Base-by-base conservation (phyloP, 306 rosid genomes). In the Corylus heterophylla region DNA sequence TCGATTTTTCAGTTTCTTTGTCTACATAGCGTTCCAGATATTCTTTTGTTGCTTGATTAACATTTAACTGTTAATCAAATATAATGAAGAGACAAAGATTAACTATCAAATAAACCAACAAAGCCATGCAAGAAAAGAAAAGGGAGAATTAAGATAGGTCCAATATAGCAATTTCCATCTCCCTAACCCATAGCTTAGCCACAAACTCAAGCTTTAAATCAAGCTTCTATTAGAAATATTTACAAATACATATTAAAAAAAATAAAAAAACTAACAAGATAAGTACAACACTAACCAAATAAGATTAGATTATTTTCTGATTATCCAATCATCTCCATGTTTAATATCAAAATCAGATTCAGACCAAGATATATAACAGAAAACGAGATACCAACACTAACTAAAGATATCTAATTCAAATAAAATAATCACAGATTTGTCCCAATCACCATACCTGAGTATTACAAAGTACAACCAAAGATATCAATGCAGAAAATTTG, bases 1-100 rank as follows among this genome's bases (percentile, higher is more conserved):
- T 88, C 18, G 84, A 83, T 74, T 82, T 86, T 84, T 89, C 98
- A 63, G 71, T 63, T 81, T 89, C 91, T 83, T 86, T 90, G 70
- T 87, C 88, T 76, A 96, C 96, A 86, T 88, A 91, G 49, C 76
- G 87, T 85, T 89, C 86, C 74, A 93, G 85, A 85, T 90, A 87
- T 63, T 82, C 89, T 85, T 89, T 91, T 68, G 92, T 89, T 64
- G 88, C 90, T 84, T 90, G 92, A 74, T 92, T 80, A 50, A 88
- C 92, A 8, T 93, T 96, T 74, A 96, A 77, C 99, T 96, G 87
- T 78, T 71, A 51, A 48, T 51, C 73, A 84, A 54, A 83, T 69
- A 74, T 68, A 8, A 44, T 37, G 78, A 31, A 49, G 52, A 73
- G 63, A 85, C 49, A 85, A 27, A 17, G 29, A 76, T 78, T 69